Percentiles rank a stretch among this genome's conserved stretches.
Evolutionary conservation across 495 filamentous ascomycete species (phyloP).

Genomic region (Tuber umbilicatum): DNA sequence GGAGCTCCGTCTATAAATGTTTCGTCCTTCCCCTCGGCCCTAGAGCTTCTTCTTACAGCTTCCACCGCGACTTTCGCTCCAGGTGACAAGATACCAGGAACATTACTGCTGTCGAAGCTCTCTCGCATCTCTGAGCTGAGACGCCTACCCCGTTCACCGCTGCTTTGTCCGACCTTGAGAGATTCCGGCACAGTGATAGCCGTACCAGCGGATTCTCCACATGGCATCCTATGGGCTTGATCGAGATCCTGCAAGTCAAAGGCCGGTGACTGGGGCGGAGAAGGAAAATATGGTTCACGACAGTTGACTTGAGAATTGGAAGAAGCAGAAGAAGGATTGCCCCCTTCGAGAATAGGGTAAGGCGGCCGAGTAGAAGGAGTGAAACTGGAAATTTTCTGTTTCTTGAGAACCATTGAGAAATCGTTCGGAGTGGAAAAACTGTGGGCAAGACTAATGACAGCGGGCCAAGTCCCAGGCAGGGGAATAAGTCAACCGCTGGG

Average conservation of each 20-base stretch:
- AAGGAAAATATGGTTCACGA: slow-evolving; percentile 9
- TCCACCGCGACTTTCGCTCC: slow-evolving; percentile 9
- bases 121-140: slow-evolving; percentile 17
- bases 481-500: background rate
- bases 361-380: background rate
- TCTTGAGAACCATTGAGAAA: background rate
- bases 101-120: slow-evolving; percentile 11
- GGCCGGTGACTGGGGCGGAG: slow-evolving; percentile 6
- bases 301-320: background rate
- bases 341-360: slow-evolving; percentile 24
- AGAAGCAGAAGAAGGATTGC: slow-evolving; percentile 17
- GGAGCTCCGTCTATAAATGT: slow-evolving; percentile 5
- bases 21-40: background rate
- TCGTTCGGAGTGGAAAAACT: background rate
- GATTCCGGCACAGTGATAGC: background rate
- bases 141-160: slow-evolving; percentile 6
- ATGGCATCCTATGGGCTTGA: slow-evolving; percentile 11
- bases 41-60: slow-evolving; percentile 3
- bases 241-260: slow-evolving; percentile 16
- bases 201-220: background rate
- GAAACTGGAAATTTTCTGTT: background rate
- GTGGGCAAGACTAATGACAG: background rate
- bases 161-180: slow-evolving; percentile 4
- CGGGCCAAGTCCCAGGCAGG: background rate
- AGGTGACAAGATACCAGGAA: slow-evolving; percentile 26